phyloP scores from a whole-genome alignment of 208 protist genomes.

The Trypanosoma vivax region DNA sequence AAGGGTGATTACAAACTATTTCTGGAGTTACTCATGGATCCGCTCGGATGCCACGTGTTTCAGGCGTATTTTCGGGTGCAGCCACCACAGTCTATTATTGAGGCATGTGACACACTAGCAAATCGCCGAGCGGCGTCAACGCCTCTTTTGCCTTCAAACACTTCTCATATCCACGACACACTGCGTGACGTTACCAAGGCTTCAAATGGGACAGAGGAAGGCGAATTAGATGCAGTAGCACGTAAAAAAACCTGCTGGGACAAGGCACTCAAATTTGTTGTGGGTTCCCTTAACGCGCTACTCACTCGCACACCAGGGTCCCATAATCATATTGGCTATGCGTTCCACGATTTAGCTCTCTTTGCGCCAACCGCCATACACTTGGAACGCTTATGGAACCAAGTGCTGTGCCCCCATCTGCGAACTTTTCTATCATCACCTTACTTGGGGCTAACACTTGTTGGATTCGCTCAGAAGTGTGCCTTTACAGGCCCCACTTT shows the following conservation, averaged over 20 bases:
- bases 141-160: not conserved
- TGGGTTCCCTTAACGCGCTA: slow-evolving; percentile 37
- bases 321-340: slow-evolving; percentile 36
- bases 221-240: not conserved
- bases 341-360: slow-evolving; percentile 77
- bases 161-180: slow-evolving; percentile 1
- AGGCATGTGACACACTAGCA: slow-evolving; percentile 26
- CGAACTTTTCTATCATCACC: slow-evolving; percentile 27
- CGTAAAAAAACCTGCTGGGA: slow-evolving; percentile 49
- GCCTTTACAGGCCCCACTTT: slow-evolving; percentile 31
- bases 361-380: slow-evolving; percentile 65
- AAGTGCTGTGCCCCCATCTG: slow-evolving; percentile 39
- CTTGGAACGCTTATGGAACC: slow-evolving; percentile 59
- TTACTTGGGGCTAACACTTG: slow-evolving; percentile 41
- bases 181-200: not conserved
- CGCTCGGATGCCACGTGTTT: slow-evolving; percentile 72
- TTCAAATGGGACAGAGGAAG: slow-evolving; percentile 6
- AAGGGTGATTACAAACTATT: slow-evolving; percentile 43
- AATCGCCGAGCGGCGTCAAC: not conserved
- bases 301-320: slow-evolving; percentile 41
- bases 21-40: slow-evolving; percentile 50
- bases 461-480: slow-evolving; percentile 62
- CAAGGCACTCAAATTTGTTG: slow-evolving; percentile 38
- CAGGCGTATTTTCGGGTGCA: slow-evolving; percentile 76
- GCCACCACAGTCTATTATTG: slow-evolving; percentile 29